phyloP scores from a whole-genome alignment of 2,329 filamentous ascomycete genomes.

The Pseudogymnoascus sp. region DNA sequence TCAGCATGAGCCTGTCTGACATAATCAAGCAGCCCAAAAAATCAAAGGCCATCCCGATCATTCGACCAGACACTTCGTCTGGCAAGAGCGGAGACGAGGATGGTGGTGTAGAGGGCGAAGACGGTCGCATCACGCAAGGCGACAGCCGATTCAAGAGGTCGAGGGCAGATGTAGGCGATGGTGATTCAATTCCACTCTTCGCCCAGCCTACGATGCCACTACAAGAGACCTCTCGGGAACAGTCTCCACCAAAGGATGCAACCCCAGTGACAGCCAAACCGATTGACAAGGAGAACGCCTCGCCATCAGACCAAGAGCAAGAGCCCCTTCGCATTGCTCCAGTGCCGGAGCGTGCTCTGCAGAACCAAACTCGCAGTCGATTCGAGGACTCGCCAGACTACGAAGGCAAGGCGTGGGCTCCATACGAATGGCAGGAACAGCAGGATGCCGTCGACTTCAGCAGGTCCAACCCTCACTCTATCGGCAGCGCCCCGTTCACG shows the following conservation, averaged over 20 bases:
- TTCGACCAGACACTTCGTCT: constrained; percentile 52
- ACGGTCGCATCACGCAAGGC: constrained; percentile 53
- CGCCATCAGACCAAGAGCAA: constrained; percentile 16
- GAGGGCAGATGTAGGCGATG: constrained; percentile 54
- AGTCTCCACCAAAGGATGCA: constrained; percentile 24
- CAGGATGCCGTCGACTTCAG: constrained; percentile 32
- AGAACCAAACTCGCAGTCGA: constrained; percentile 36
- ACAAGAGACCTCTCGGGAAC: constrained; percentile 25
- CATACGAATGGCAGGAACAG: constrained; percentile 50
- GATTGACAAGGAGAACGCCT: constrained; percentile 27
- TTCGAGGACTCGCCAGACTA: constrained; percentile 45
- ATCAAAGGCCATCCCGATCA: constrained; percentile 77
- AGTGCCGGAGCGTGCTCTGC: constrained; percentile 29
- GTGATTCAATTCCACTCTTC: constrained; percentile 67
- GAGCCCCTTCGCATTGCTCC: constrained; percentile 24
- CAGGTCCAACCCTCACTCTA: constrained; percentile 39
- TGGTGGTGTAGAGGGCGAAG: constrained; percentile 43
- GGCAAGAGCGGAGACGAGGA: constrained; percentile 30
- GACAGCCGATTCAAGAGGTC: constrained; percentile 69
- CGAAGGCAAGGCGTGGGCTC: constrained; percentile 44
- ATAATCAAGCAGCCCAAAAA: constrained; percentile 58
- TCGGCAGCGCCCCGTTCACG: constrained; percentile 44
- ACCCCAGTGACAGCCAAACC: constrained; percentile 11
- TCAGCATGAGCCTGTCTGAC: constrained; percentile 54
- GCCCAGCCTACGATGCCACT: constrained; percentile 43